Evolutionary conservation across 139 green algal genomes (phyloP).

Genomic region (Micractinium conductrix): DNA sequence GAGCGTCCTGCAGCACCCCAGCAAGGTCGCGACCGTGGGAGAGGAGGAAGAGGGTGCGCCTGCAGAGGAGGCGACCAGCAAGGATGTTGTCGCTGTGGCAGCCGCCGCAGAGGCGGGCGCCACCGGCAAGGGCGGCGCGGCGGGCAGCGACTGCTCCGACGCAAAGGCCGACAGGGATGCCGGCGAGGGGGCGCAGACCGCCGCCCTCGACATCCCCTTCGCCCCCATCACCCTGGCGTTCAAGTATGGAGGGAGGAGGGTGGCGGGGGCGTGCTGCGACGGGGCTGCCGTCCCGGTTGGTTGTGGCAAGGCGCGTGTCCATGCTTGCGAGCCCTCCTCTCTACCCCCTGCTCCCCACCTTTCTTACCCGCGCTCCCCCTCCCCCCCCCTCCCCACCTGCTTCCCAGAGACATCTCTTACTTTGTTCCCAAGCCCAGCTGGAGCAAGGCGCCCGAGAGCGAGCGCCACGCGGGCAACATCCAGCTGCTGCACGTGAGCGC

Average conservation of each 20-base stretch:
- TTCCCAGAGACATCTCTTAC: not conserved
- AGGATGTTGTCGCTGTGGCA: not conserved
- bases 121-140: not conserved
- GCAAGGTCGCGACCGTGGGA: not conserved
- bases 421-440: not conserved
- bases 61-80: not conserved
- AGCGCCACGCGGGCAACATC: conserved; percentile 44
- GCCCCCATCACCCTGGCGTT: conserved; percentile 68
- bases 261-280: conserved; percentile 38
- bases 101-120: not conserved
- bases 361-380: too few species aligned
- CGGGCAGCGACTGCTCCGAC: not conserved
- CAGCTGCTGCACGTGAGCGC: conserved; percentile 42
- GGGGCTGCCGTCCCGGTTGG: too few species aligned
- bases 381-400: too few species aligned
- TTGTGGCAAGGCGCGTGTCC: too few species aligned
- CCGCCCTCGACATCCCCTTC: conserved; percentile 55
- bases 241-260: too few species aligned
- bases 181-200: not conserved
- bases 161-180: too few species aligned
- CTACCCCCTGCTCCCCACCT: too few species aligned
- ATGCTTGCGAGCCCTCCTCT: too few species aligned
- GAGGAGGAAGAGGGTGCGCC: not conserved
- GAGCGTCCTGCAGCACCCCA: not conserved
- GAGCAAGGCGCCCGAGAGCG: conserved; percentile 27